Base-by-base conservation (phyloP, 441 rosid species). In the Jatropha podagrica region DNA sequence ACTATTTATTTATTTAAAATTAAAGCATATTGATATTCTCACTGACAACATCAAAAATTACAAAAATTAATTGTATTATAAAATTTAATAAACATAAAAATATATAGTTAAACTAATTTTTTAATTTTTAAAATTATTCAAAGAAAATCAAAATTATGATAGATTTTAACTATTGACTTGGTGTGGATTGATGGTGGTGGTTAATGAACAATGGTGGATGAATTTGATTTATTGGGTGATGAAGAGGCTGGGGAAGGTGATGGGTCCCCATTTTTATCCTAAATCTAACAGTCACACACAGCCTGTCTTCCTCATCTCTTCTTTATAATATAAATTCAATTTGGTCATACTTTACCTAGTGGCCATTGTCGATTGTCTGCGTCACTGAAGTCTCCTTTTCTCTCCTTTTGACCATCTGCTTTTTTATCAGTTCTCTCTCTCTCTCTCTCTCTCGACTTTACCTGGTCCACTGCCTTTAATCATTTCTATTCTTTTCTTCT, bases 401-500 rank as follows among this genome's bases (percentile, higher is more conserved):
- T 38, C 2, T 9, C 12, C 40, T 26, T 66, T 67, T 48, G 70
- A 48, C 70, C 10, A 55, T 12, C 10, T 11, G 9, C 38, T 26
- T 20, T 46, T n/a, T 42, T 26, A 4, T 67, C 13, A 7, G 49
- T 26, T 49, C 51, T 2, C 23, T 46, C 23, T 2, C 4, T 37
- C 52, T 5, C 4, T 4, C 8, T 2, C 7, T 13, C 12, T 67
- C 38, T 32, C 20, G 23, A 17, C 32, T 32, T 32, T 37, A 51
- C 23, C 41, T 71, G 65, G 65, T 71, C 74, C 65, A 41, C 74
- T 37, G 40, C 15, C 65, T 71, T 71, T 40, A 40, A 71, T 56
- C 65, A 71, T 41, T 23, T 12, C 26, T 7, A 37, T 10, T 18
- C 52, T 23, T 14, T 1, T 20, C 55, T 23, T 26, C 12, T 60